These are phyloP conservation scores for Hypoxylon lienhwacheense DNA, from an alignment of 495 filamentous ascomycete species.

Conservation along the genomic window DNA sequence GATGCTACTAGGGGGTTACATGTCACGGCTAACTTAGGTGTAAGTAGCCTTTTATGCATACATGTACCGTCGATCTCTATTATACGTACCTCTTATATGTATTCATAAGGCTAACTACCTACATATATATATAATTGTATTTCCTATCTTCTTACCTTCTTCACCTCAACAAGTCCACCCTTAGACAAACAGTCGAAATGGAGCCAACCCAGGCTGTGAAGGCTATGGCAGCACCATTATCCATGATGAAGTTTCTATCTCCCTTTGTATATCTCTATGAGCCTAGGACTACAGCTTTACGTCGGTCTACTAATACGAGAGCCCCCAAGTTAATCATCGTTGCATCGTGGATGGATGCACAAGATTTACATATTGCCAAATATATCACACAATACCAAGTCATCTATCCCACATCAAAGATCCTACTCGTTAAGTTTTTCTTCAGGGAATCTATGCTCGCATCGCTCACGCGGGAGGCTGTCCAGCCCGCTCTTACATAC, in stretches of 20 bases:
- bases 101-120: no score
- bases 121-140: background rate
- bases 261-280: constrained; percentile 43
- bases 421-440: constrained; percentile 46
- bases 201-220: constrained; percentile 15
- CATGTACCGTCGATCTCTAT: no score
- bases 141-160: no score
- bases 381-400: constrained; percentile 47
- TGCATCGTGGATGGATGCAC: constrained; percentile 51
- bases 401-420: constrained; percentile 43
- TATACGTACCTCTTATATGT: no score
- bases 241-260: constrained; percentile 45
- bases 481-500: constrained; percentile 32
- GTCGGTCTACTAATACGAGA: background rate
- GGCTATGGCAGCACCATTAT: constrained; percentile 24
- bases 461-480: constrained; percentile 5
- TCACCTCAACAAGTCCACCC: no score
- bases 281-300: constrained; percentile 23
- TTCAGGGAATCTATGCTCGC: constrained; percentile 31
- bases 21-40: no score
- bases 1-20: no score
- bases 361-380: constrained; percentile 49
- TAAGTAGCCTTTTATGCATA: no score
- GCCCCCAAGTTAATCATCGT: constrained; percentile 47
- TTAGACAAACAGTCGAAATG: no score